Percentiles rank a stretch among this genome's conserved stretches.
Evolutionary conservation across 1,284 basidiomycete species (phyloP).

Genomic region (Singerocomus inundabilis): DNA sequence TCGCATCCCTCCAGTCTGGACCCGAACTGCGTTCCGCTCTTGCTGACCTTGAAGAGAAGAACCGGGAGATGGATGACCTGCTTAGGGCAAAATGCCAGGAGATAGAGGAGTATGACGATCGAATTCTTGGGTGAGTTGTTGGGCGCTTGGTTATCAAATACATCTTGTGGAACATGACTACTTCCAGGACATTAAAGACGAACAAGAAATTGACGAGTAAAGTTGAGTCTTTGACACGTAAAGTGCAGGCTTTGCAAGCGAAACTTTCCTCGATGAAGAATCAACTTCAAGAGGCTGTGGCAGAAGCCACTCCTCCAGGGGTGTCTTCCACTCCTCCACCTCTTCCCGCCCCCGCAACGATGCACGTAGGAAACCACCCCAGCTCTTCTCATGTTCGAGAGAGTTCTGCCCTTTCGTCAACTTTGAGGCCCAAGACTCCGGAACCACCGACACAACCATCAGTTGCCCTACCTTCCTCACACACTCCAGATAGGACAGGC

Average conservation of each 20-base stretch:
- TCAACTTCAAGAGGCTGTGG: constrained; percentile 21
- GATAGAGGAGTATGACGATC: constrained; percentile 80
- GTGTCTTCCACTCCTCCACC: constrained; percentile 4
- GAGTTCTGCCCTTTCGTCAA: constrained; percentile 44
- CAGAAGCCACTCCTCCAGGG: constrained; percentile 12
- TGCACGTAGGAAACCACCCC: not conserved
- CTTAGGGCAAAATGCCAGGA: constrained; percentile 67
- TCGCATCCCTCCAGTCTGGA: constrained; percentile 50
- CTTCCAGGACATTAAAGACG: constrained; percentile 63
- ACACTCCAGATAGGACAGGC: constrained; percentile 34
- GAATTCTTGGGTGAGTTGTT: constrained; percentile 65
- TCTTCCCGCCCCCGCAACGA: not conserved
- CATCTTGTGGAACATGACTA: not conserved
- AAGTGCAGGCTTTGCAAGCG: constrained; percentile 65
- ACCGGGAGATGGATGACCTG: constrained; percentile 69
- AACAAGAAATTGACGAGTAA: constrained; percentile 72
- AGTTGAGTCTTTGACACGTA: constrained; percentile 67
- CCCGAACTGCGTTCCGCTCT: constrained; percentile 55
- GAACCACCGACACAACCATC: constrained; percentile 25
- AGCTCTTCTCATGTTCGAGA: constrained; percentile 31
- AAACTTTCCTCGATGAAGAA: constrained; percentile 58
- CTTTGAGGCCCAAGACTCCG: constrained; percentile 53
- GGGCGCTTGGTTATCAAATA: constrained; percentile 1
- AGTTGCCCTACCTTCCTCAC: constrained; percentile 3
- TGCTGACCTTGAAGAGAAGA: constrained; percentile 62